phyloP scores from a whole-genome alignment of 2,329 filamentous ascomycete genomes.

The Ceratocystiopsis brevicomis region DNA sequence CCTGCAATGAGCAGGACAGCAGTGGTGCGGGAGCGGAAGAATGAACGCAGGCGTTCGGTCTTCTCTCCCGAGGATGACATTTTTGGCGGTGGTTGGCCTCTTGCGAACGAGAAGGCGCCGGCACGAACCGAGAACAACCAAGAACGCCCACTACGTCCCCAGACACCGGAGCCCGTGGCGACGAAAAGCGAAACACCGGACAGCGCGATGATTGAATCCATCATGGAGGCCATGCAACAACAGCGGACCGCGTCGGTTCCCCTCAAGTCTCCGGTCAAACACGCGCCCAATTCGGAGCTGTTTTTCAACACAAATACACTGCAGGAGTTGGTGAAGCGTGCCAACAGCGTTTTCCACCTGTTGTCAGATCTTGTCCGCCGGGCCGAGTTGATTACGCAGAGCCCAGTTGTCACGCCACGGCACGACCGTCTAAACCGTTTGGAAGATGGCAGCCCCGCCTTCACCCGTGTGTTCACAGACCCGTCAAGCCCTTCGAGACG shows the following conservation, averaged over 20 bases:
- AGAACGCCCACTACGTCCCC: constrained; percentile 16
- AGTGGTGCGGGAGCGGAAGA: constrained; percentile 34
- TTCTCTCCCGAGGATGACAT: constrained; percentile 49
- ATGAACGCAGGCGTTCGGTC: constrained; percentile 37
- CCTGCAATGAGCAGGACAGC: constrained; percentile 28
- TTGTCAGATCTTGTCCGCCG: constrained; percentile 41
- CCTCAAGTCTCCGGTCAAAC: constrained; percentile 15
- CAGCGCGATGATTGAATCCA: constrained; percentile 35
- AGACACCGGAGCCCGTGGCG: constrained; percentile 19
- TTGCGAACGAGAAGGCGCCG: constrained; percentile 18
- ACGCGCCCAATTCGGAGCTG: constrained; percentile 30
- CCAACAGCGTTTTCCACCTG: constrained; percentile 37
- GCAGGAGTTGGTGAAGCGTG: constrained; percentile 45
- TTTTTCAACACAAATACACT: constrained; percentile 52
- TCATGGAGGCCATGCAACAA: constrained; percentile 45
- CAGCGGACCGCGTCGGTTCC: constrained; percentile 28
- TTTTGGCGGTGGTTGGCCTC: constrained; percentile 34
- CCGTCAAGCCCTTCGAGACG: constrained; percentile 36
- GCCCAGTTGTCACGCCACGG: constrained; percentile 31
- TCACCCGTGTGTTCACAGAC: constrained; percentile 46
- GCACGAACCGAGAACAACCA: constrained; percentile 17
- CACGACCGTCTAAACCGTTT: constrained; percentile 21
- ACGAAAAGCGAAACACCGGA: constrained; percentile 13
- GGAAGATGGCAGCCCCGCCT: constrained; percentile 43
- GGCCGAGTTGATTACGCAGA: constrained; percentile 38